Percentiles rank a stretch among this genome's conserved stretches.
Conservation (phyloP, 495 filamentous ascomycete genomes). For the Trichoderma orchidacearum region DNA sequence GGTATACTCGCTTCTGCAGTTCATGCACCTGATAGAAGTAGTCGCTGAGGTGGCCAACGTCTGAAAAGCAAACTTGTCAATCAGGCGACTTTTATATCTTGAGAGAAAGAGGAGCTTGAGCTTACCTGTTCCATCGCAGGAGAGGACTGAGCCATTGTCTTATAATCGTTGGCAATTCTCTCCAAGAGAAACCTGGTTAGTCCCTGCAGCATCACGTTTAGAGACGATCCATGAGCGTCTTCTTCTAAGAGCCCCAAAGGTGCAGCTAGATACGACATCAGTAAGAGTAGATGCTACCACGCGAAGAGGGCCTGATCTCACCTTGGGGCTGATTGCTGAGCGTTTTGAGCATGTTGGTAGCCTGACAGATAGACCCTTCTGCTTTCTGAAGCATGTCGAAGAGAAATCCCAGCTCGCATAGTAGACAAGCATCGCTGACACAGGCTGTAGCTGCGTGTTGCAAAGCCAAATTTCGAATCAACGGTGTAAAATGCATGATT, state of each 20-base stretch:
- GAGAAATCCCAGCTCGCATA: constrained; percentile 90
- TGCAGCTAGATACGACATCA: constrained; percentile 31
- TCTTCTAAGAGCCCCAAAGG: constrained; percentile 72
- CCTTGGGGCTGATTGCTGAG: constrained; percentile 66
- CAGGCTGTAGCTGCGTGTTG: constrained; percentile 78
- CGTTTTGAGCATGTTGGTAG: constrained; percentile 89
- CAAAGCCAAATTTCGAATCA: constrained; percentile 81
- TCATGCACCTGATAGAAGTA: constrained; percentile 60
- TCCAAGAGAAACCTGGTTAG: constrained; percentile 66
- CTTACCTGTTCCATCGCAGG: constrained; percentile 42
- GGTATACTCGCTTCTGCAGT: constrained; percentile 65
- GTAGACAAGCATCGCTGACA: constrained; percentile 63
- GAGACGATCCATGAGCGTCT: constrained; percentile 49
- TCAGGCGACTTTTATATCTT: too few relatives aligned
- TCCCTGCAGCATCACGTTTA: constrained; percentile 63
- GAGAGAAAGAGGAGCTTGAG: too few relatives aligned
- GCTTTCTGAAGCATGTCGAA: constrained; percentile 98
- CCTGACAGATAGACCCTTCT: constrained; percentile 82
- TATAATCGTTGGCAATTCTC: constrained; percentile 57
- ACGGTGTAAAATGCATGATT: constrained; percentile 76
- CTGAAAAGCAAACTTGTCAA: too few relatives aligned
- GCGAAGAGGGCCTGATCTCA: constrained; percentile 7
- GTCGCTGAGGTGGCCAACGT: constrained; percentile 26
- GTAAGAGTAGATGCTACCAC: neutral
- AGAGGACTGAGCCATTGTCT: constrained; percentile 41